Evolutionary conservation across 2,329 filamentous ascomycete species (phyloP).

Genomic region (Sporothrix luriei): DNA sequence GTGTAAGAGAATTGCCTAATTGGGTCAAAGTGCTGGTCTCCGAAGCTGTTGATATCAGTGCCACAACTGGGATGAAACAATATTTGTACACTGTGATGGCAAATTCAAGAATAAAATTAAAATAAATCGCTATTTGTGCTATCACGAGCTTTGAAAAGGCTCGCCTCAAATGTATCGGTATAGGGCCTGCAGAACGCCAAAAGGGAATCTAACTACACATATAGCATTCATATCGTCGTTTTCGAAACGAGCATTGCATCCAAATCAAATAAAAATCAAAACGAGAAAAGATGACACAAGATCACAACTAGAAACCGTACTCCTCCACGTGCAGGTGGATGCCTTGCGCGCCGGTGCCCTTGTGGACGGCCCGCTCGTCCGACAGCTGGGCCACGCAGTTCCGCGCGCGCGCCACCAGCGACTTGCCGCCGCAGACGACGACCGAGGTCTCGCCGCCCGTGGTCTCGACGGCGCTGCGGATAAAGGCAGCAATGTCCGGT

Average conservation of each 20-base stretch:
- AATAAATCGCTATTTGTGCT: neutral
- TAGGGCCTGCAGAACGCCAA: neutral
- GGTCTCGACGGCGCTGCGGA: slow-evolving; percentile 58
- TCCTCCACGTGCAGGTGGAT: slow-evolving; percentile 64
- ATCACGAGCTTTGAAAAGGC: neutral
- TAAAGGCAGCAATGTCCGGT: slow-evolving; percentile 56
- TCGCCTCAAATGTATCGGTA: neutral
- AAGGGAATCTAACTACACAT: slow-evolving; percentile 16
- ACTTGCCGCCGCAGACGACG: slow-evolving; percentile 61
- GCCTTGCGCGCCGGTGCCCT: slow-evolving; percentile 65
- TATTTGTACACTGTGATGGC: neutral
- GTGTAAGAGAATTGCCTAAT: slow-evolving; percentile 29
- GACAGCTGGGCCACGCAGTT: slow-evolving; percentile 60
- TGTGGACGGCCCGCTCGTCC: slow-evolving; percentile 65
- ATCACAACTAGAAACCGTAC: slow-evolving; percentile 46
- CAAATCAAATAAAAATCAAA: neutral
- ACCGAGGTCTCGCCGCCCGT: slow-evolving; percentile 64
- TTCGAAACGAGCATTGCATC: neutral
- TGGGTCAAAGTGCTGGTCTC: neutral
- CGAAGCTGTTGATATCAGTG: neutral
- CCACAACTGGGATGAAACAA: neutral
- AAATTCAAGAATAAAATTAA: neutral
- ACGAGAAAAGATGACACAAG: neutral
- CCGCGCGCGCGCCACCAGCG: slow-evolving; percentile 56
- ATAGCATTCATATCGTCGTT: slow-evolving; percentile 20